Evolutionary conservation across 257 asterid species (phyloP), one percentile per base, ranked within the genome.

Genomic region (Lycium ferocissimum): DNA sequence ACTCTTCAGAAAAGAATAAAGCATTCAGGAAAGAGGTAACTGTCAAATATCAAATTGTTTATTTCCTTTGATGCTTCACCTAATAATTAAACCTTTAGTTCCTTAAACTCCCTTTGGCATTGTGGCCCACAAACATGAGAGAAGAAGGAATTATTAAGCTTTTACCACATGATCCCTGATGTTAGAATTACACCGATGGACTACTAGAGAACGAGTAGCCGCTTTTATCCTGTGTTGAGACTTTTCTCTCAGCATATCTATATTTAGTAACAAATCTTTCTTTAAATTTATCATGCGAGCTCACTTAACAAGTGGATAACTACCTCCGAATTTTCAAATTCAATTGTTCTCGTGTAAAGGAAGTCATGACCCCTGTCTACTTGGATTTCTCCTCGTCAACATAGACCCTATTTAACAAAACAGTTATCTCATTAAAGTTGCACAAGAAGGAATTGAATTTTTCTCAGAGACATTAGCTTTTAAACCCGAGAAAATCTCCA

Each of bases 101-200:
- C 38, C 80, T 73, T 20, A 20, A 73, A 20, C 80, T 73, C 56
- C 40, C 47, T 73, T 12, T 73, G 59, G 59, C 80, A 73, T 57
- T n/a, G 43, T 11, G n/a, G 2, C 6, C 80, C 59, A 73, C 40
- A 58, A 58, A 18, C 35, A 71, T 71, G 79, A 71, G 13, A 43
- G 33, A 18, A 43, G 40, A 71, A 71, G 78, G 15, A 18, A 18
- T 9, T 43, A 43, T 71, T 71, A 15, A 71, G 43, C 79, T 43
- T 43, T 12, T 70, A 70, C 51, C 78, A 70, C 78, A 70, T 70
- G 9, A 72, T 11, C 43, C 26, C 40, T 65, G 43, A 26, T 26
- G 43, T 26, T 65, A 26, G 43, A 65, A 5, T 26, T 35, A 35
- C 47, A 67, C 20, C 20, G 2, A 67, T 35, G 20, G 47, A 67